Evolutionary conservation across 495 filamentous ascomycete genomes (phyloP), one percentile per base, ranked within the genome.

Genomic region (Podospora australis): DNA sequence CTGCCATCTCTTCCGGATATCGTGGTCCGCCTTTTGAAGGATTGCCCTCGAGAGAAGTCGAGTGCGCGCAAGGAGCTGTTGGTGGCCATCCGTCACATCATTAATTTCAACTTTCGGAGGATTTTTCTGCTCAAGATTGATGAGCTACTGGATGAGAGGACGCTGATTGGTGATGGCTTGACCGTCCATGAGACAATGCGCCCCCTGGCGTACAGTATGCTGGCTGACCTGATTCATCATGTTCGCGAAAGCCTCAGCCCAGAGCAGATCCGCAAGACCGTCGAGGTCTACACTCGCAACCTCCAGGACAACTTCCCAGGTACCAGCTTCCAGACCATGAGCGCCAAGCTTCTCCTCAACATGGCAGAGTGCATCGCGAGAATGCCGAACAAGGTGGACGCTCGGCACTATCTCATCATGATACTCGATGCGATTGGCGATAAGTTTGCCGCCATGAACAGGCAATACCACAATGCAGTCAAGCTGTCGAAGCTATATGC

Each of bases 311-410:
- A 86, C 51, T 95, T 96, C 56, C 94, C 94, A 2, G 94, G 94
- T 11, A 97, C 94, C 4, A 97, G 92, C 64, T 99, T 97, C 63
- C 94, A 99, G 64, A 99, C 94, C 0, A 99, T 99, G 94, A 97
- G 92, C 58, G 94, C 94, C 3, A 99, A 97, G 63, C 72, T 99
- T 3, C 71, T 99, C 2, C 69, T 99, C 43, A 99, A 99, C 64
- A 87, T 99, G 86, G 92, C 92, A 0, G 94, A 97, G 58, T 90
- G 86, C 64, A 99, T 99, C 55, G 88, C 91, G 0, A 88, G 85
- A 60, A 74, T 99, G 45, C 83, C 82, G 13, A 83, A 96, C 57
- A 97, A 96, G 65, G 79, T 82, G 20, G 90, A 97, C 63, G 92
- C 90, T 23, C 83, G 94, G 13, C 90, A 96, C 63, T 96, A 95